A percentile compares a stretch with the other conserved stretches of the same genome.
phyloP scores from a whole-genome alignment of 2,329 filamentous ascomycete species.

The Apiospora phragmitis region DNA sequence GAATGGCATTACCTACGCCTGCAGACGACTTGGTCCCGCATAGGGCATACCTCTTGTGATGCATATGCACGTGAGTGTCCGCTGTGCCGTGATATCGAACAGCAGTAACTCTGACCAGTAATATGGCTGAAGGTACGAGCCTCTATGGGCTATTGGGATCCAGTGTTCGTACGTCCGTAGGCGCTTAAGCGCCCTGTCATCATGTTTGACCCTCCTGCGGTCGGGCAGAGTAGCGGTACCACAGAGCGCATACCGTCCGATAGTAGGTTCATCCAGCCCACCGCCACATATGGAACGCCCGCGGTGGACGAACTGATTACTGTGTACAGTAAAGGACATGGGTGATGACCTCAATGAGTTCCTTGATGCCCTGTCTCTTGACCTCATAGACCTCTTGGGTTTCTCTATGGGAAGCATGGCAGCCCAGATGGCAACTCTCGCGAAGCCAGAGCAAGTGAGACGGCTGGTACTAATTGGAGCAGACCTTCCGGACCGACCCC shows the following conservation, averaged over 20 bases:
- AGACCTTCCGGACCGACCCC: neutral
- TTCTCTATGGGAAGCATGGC: neutral
- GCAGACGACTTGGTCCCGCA: neutral
- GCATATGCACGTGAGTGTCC: neutral
- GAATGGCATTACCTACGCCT: neutral
- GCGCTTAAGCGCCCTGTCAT: neutral
- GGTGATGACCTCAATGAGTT: conserved; percentile 9
- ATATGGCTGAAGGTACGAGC: neutral
- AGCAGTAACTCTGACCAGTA: no score
- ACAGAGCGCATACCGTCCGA: neutral
- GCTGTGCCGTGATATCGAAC: neutral
- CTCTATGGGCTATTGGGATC: conserved; percentile 10
- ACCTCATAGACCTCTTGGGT: neutral
- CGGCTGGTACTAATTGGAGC: neutral
- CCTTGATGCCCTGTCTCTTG: neutral
- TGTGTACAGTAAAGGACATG: neutral
- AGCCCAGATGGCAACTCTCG: neutral
- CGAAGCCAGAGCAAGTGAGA: neutral
- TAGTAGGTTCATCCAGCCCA: neutral
- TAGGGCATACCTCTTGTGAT: neutral
- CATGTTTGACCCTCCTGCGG: conserved; percentile 4
- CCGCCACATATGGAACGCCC: neutral
- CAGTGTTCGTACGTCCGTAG: neutral
- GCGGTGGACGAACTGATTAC: neutral
- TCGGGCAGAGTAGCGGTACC: conserved; percentile 2